Evolutionary conservation across 306 rosid genomes (phyloP), one percentile per base, ranked within the genome.

Genomic region (Glycyrrhiza uralensis): DNA sequence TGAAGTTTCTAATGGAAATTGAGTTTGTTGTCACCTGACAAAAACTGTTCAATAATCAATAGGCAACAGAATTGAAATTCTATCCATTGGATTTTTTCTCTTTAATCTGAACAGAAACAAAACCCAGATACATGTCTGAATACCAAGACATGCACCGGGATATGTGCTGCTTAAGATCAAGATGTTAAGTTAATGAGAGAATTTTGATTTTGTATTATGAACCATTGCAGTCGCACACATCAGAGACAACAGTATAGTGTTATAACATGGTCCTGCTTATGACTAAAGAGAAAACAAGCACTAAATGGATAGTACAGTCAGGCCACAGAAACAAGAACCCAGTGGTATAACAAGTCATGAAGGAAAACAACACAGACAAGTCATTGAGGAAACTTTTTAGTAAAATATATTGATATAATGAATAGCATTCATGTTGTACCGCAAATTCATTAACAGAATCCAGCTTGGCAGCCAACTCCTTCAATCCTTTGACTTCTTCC

Each of bases 401-500:
- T 29, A 65, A 61, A 29, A 65, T 15, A 17, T 57, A 46, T 60
- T 20, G 24, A 65, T 15, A 17, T 57, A 46, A 65, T 20, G 24
- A 32, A 38, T 7, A 59, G 22, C 58, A 64, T 35, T 66, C 33
- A 62, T 62, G 77, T 9, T 26, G 70, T 89, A 94, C 99, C 89
- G 96, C 97, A 86, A 94, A 91, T 85, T 94, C 99, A 64, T 84
- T 65, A 23, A 78, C 96, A 7, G 85, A 71, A 4, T 77, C 68
- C 79, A 94, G 81, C 82, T 85, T 91, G 46, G 91, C 80, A 50
- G 93, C 97, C 85, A 94, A 71, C 75, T 88, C 90, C 72, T 89
- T 89, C 84, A 94, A 80, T 71, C 90, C 95, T 63, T 79, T 89
- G 85, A 94, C 90, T 15, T 94, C 93, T 74, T 79, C 93, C 56